A percentile compares a stretch with the other conserved stretches of the same genome.
Evolutionary conservation across 352 stramenopile species (phyloP).

Genomic region (Phytophthora litchii): DNA sequence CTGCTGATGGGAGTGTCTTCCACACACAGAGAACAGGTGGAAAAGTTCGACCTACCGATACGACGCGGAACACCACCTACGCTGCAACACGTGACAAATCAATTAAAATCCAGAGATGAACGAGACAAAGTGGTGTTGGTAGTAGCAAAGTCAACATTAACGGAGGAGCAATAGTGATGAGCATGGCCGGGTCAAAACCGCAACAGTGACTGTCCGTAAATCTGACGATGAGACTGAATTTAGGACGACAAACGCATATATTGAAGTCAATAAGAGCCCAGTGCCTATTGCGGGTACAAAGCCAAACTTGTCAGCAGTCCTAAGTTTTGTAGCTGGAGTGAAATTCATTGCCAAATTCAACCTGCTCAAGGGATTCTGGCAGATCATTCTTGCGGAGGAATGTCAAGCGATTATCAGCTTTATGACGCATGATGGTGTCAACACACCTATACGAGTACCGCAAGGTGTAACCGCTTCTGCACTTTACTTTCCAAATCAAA

Average conservation of each 20-base stretch:
- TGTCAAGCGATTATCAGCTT: conserved; percentile 35
- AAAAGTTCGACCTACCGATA: no score
- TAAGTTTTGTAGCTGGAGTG: conserved; percentile 10
- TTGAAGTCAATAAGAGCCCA: not conserved
- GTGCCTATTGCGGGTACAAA: conserved; percentile 1
- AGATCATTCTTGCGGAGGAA: conserved; percentile 18
- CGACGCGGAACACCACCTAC: no score
- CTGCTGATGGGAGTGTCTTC: no score
- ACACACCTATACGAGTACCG: conserved; percentile 17
- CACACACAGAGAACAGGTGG: no score
- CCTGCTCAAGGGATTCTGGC: conserved; percentile 37
- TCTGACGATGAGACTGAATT: no score
- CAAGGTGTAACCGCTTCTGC: conserved; percentile 12
- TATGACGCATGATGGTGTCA: conserved; percentile 31
- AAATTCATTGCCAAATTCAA: conserved; percentile 28
- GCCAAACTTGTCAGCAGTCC: conserved; percentile 2
- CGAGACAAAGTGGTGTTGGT: no score
- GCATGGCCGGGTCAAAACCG: no score
- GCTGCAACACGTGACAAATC: no score
- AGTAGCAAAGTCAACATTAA: no score
- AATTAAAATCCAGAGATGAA: no score
- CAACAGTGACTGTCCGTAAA: no score
- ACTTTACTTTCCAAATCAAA: conserved; percentile 21
- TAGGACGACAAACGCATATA: not conserved
- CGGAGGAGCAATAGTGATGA: no score